Conservation (phyloP, 805 yeast species). For the Pichia cephalocereana region DNA sequence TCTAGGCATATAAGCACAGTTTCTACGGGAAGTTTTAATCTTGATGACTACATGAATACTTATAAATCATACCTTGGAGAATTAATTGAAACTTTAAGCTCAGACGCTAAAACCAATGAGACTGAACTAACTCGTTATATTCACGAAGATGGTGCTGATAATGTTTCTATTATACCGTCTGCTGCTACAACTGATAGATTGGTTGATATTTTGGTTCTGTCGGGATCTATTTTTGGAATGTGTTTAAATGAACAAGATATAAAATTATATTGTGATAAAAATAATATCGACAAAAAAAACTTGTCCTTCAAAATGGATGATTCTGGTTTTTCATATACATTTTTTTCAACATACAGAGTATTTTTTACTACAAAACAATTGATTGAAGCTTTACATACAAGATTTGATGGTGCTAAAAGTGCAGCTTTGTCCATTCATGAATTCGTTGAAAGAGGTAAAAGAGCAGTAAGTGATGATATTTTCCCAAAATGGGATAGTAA, state of each 20-base stretch:
- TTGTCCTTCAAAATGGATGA: conserved; percentile 46
- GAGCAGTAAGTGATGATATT: not conserved
- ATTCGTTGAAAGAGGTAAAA: not conserved
- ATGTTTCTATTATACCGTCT: conserved; percentile 29
- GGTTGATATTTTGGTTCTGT: conserved; percentile 70
- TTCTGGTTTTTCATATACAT: conserved; percentile 54
- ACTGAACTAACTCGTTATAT: no score
- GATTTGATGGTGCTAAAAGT: conserved; percentile 54
- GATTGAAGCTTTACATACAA: conserved; percentile 40
- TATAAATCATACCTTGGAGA: conserved; percentile 20
- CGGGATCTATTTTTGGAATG: conserved; percentile 47
- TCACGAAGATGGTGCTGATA: not conserved
- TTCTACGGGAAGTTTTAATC: conserved; percentile 26
- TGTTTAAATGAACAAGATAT: conserved; percentile 35
- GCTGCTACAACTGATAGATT: conserved; percentile 69
- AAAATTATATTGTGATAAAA: conserved; percentile 27
- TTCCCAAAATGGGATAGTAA: conserved; percentile 51
- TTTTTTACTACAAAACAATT: conserved; percentile 50
- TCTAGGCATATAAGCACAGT: conserved; percentile 27
- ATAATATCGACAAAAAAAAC: conserved; percentile 12
- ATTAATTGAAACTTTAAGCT: not conserved
- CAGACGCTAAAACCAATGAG: no score
- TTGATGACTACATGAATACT: conserved; percentile 23
- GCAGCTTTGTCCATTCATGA: conserved; percentile 46
- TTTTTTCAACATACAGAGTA: conserved; percentile 60